Evolutionary conservation across 129 eudicot species (phyloP).

Genomic region (Pulicaria dysenterica): DNA sequence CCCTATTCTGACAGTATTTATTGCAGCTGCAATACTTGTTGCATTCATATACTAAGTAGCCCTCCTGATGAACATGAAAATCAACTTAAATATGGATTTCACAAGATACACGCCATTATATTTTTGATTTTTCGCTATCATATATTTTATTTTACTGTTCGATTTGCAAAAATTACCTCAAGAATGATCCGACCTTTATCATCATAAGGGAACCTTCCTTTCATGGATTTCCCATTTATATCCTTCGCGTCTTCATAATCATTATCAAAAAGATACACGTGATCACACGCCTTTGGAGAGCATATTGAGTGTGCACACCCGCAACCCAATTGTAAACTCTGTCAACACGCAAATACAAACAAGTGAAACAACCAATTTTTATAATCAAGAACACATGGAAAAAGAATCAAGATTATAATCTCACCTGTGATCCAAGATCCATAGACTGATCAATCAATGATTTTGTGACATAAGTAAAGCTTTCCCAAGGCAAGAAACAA

Average conservation of each 20-base stretch:
- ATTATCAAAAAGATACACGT: slow-evolving; percentile 90
- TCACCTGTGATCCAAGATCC: slow-evolving; percentile 65
- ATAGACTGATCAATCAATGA: slow-evolving; percentile 66
- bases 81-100: slow-evolving; percentile 5
- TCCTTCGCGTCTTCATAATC: slow-evolving; percentile 97
- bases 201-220: slow-evolving; percentile 90
- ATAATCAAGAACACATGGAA: background rate
- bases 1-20: slow-evolving; percentile 81
- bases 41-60: slow-evolving; percentile 91
- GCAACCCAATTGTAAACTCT: slow-evolving; percentile 91
- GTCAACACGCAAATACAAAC: slow-evolving; percentile 18
- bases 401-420: slow-evolving; percentile 7
- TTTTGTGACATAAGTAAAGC: slow-evolving; percentile 73
- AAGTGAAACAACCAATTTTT: background rate
- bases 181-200: slow-evolving; percentile 77
- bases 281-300: slow-evolving; percentile 76
- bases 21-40: slow-evolving; percentile 74
- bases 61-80: slow-evolving; percentile 60
- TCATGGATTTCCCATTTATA: slow-evolving; percentile 77
- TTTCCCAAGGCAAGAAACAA: slow-evolving; percentile 88
- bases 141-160: too few relatives aligned
- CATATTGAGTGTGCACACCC: slow-evolving; percentile 64
- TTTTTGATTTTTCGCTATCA: too few relatives aligned
- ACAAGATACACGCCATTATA: background rate
- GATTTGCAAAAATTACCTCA: slow-evolving; percentile 52